Evolutionary conservation across 129 eudicot genomes (phyloP), one percentile per base, ranked within the genome.

Genomic region (Erigeron canadensis): DNA sequence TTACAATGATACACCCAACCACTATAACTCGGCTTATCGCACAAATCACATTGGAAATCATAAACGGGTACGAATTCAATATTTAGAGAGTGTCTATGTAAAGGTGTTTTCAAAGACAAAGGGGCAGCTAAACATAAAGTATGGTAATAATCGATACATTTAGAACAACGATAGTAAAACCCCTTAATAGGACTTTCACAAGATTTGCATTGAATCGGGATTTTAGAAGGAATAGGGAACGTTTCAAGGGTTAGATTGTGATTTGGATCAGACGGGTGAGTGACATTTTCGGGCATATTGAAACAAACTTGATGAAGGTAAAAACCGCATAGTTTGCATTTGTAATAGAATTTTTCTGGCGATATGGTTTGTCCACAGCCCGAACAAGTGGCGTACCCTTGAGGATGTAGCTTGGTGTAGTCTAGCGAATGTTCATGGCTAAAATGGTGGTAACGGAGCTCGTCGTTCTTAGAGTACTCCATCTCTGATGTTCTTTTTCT

Each of bases 1-100:
- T 80, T 73, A 51, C 93, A 87, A 63, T 80, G 89, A 62, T 87
- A 87, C 16, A 84, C 84, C 89, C 93, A 87, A 6, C 89, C 89
- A 13, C 63, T 80, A 23, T 76, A 77, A 65, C 87, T 87, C 9
- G 93, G 84, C 21, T 67, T 76, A 16, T 77, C 56, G 16, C 89
- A 87, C 5, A 82, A 38, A 68, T 87, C 87, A 57, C 89, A 87
- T 54, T 62, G 85, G 77, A 87, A 87, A n/a, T 87, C 87, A 21
- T 87, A 87, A 21, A 82, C 80, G 0, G 87, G 89, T 7, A 67
- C 67, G 13, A 75, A 77, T 51, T 87, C 87, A 6, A 87, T 73
- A 23, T 77, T 80, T 0, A 84, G 78, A 7, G 63, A 42, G 83
- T 87, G 93, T 12, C 72, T 81, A 81, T 87, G 89, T 39, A 76